Base-by-base conservation (phyloP, 495 filamentous ascomycete species). In the Aspergillus mulundensis region DNA sequence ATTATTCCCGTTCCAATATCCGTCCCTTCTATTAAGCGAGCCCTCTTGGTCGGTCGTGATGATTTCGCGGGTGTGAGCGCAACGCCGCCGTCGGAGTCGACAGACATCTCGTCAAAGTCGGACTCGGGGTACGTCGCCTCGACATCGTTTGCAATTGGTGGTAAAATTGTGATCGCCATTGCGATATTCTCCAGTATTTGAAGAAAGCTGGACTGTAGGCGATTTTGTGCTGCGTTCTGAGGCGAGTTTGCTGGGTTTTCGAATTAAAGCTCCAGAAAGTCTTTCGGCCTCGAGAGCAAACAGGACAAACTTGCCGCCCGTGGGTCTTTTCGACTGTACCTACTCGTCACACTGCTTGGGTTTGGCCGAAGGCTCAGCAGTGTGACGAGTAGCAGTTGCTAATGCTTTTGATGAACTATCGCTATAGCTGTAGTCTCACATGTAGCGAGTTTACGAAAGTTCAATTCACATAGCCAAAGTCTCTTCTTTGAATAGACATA, bases 101-200 rank as follows among this genome's bases (percentile, higher is more conserved):
- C 61, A 10, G 78, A 76, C 64, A 80, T 77, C 34, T 75, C 75
- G 51, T 76, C 70, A 23, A 55, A 70, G 20, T 76, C 64, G 54
- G 68, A 61, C 50, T 70, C 63, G 58, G 58, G 50, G 54, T 66
- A 56, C 54, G 61, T 49, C 53, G 66, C 59, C 57, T 63, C 57
- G 18, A 66, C 50, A 51, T 74, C 65, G 43, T 78, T 73, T 41
- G 66, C 66, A 28, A 79, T 77, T 23, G 89, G 90, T 2, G 85
- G 72, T n/a, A 84, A 73, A 59, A 94, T 93, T 20, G 86, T 88
- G 61, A 94, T 90, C 40, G 89, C 82, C 90, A 95, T 95, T 60
- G 19, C 8, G 11, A 34, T n/a, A 24, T 24, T 40, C 21, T 28
- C 19, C 14, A 24, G 52, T 12, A 23, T 7, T 18, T 21, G 2